These are phyloP conservation scores for Clarireedia hainanense DNA, from an alignment of 2,329 filamentous ascomycete species.

Conservation along the genomic window DNA sequence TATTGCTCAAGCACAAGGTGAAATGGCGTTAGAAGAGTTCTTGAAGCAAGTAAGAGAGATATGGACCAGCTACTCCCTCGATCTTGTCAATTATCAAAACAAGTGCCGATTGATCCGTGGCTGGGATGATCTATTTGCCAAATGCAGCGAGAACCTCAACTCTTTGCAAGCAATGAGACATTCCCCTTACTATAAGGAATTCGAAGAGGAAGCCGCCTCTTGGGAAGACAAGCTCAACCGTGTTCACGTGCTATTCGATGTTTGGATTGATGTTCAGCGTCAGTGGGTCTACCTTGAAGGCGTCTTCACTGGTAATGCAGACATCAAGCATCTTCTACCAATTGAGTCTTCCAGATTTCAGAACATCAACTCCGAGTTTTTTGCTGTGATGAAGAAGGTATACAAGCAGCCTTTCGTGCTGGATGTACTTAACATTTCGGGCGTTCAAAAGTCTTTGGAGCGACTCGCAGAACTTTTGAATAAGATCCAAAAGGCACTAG, in stretches of 20 bases:
- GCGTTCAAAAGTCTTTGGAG: conserved; percentile 92
- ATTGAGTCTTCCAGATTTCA: conserved; percentile 96
- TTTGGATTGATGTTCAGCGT: conserved; percentile 99
- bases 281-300: conserved; percentile 99
- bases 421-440: conserved; percentile 91
- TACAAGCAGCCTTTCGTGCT: conserved; percentile 93
- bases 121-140: conserved; percentile 96
- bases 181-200: conserved; percentile 98
- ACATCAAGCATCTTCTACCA: conserved; percentile 96
- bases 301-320: conserved; percentile 96
- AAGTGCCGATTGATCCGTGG: conserved; percentile 96
- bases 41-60: conserved; percentile 92
- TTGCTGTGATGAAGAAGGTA: conserved; percentile 99
- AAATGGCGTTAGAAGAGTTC: conserved; percentile 98
- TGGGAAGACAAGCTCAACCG: conserved; percentile 99
- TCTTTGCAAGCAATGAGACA: conserved; percentile 98
- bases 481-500: conserved; percentile 98
- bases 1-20: conserved; percentile 89
- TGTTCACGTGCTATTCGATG: conserved; percentile 94
- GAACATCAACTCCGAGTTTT: conserved; percentile 98
- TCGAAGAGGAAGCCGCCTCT: conserved; percentile 89
- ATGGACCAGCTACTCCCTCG: conserved; percentile 91
- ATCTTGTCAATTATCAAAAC: conserved; percentile 95
- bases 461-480: conserved; percentile 92
- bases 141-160: conserved; percentile 96